These are phyloP conservation scores for Psilocybe tampanensis DNA, from an alignment of 768 basidiomycete genomes.

Conservation along the genomic window DNA sequence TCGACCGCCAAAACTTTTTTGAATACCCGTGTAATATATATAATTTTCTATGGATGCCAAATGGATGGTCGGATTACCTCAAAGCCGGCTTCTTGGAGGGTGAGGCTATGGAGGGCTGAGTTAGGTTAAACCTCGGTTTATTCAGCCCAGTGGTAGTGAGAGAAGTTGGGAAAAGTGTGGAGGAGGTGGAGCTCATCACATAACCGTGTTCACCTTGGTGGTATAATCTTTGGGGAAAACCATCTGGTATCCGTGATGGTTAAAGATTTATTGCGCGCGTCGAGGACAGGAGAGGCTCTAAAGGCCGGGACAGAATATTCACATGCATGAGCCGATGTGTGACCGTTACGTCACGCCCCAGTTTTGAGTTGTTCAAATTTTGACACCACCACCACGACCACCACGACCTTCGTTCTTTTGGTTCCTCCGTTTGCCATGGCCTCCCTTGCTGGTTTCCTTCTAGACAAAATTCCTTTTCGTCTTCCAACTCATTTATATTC, in stretches of 20 bases:
- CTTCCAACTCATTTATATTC: conserved; percentile 58
- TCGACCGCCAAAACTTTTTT: neutral
- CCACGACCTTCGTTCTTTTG: conserved; percentile 22
- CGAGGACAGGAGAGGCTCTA: neutral
- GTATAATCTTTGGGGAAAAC: too few species aligned
- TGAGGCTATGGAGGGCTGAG: too few species aligned
- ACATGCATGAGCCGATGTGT: conserved; percentile 19
- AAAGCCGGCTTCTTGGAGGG: too few species aligned
- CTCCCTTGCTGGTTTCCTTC: conserved; percentile 73
- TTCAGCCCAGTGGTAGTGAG: too few species aligned
- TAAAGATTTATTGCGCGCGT: neutral
- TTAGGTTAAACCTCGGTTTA: too few species aligned
- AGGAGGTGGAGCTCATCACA: too few species aligned
- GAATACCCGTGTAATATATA: neutral
- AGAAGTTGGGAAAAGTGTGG: too few species aligned
- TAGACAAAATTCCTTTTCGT: conserved; percentile 56
- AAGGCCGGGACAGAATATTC: conserved; percentile 12
- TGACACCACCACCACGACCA: conserved; percentile 9
- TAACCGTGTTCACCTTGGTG: too few species aligned
- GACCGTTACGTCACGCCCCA: conserved; percentile 29
- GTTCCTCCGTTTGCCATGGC: conserved; percentile 51
- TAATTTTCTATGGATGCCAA: too few species aligned
- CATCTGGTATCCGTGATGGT: too few species aligned
- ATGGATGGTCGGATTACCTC: neutral
- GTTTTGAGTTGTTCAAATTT: conserved; percentile 32